These are phyloP conservation scores for Boletus eberwhitei DNA, from an alignment of 768 basidiomycete species.

Conservation along the genomic window DNA sequence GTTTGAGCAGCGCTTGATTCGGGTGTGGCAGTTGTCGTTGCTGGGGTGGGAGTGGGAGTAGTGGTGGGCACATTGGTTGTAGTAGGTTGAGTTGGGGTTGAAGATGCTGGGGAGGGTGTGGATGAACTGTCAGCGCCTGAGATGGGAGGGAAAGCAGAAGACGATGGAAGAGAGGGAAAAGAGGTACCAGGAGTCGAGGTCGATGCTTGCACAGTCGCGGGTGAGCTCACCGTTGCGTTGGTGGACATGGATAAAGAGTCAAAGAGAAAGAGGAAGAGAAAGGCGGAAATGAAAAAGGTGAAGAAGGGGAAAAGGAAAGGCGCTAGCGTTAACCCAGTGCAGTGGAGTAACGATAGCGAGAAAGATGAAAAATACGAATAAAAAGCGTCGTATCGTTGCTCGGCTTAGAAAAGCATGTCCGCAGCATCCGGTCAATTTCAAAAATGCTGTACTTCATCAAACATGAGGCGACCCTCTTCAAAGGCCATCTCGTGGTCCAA, in stretches of 20 bases:
- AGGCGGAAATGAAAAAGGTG: background rate
- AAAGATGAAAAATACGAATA: background rate
- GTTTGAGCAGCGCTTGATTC: constrained; percentile 1
- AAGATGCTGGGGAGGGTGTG: constrained; percentile 3
- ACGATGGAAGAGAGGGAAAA: constrained; percentile 10
- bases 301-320: background rate
- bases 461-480: background rate
- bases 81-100: background rate
- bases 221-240: background rate
- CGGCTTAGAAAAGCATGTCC: background rate
- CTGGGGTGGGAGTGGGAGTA: background rate
- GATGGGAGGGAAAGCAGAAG: background rate
- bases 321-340: background rate
- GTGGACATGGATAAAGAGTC: constrained; percentile 19
- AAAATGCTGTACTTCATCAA: constrained; percentile 7
- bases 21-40: background rate
- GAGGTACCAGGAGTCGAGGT: constrained; percentile 19
- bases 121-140: constrained; percentile 18
- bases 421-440: constrained; percentile 1
- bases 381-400: background rate
- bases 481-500: background rate
- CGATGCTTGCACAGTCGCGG: background rate
- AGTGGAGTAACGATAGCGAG: background rate
- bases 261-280: background rate
- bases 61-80: background rate